Percentiles rank a stretch among this genome's conserved stretches.
These are phyloP conservation scores for Myxozyma monticola DNA, from an alignment of 805 yeast species.

Conservation along the genomic window DNA sequence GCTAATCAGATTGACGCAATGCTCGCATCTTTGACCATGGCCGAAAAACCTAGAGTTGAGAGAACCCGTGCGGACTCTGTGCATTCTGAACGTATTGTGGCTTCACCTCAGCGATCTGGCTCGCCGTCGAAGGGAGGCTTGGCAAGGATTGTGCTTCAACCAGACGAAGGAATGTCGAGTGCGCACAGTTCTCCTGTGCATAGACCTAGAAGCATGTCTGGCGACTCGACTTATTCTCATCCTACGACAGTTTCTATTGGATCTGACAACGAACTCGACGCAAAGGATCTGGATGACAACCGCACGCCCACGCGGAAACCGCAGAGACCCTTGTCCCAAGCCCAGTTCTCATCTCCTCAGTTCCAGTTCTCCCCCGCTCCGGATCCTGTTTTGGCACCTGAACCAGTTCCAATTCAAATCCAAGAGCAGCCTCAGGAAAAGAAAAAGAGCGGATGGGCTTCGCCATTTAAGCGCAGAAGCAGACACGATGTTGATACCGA, in stretches of 20 bases:
- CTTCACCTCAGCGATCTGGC: no score
- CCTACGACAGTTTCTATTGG: conserved; percentile 31
- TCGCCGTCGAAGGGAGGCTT: no score
- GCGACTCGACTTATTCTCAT: conserved; percentile 31
- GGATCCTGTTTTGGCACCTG: neutral
- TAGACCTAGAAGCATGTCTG: conserved; percentile 32
- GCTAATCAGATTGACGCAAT: conserved; percentile 15
- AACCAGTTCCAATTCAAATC: neutral
- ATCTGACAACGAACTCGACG: conserved; percentile 21
- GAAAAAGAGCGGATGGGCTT: conserved; percentile 43
- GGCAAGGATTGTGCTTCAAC: conserved; percentile 13
- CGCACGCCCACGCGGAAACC: no score
- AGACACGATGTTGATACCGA: conserved; percentile 37
- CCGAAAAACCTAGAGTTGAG: no score
- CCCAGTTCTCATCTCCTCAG: no score
- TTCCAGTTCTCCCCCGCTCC: no score
- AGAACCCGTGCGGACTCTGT: no score
- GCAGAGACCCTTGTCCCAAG: no score
- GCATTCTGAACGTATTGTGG: no score
- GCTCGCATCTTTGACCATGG: conserved; percentile 14
- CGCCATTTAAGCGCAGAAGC: conserved; percentile 45
- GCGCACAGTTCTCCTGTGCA: conserved; percentile 32
- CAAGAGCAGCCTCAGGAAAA: neutral
- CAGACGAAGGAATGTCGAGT: conserved; percentile 17
- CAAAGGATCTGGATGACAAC: no score